These are phyloP conservation scores for Podila epigama DNA, from an alignment of 192 early-diverging fungal genomes.

Conservation along the genomic window DNA sequence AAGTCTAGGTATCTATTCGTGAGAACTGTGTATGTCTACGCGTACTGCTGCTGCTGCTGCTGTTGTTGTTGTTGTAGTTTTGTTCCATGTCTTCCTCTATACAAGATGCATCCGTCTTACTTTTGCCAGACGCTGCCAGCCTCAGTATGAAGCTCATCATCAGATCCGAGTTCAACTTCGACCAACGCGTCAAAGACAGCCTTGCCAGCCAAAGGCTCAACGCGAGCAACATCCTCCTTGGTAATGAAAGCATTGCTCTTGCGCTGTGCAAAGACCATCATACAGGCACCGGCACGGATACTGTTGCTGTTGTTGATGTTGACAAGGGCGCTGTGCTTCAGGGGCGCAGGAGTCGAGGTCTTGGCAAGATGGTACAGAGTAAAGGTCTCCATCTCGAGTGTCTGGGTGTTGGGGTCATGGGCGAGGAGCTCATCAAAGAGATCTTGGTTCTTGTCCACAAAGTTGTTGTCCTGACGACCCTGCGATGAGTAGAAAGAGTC, in stretches of 20 bases:
- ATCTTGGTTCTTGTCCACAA: slow-evolving; percentile 79
- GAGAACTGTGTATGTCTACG: neutral
- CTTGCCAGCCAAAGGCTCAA: slow-evolving; percentile 65
- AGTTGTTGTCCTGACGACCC: slow-evolving; percentile 73
- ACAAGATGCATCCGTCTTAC: neutral
- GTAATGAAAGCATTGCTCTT: slow-evolving; percentile 71
- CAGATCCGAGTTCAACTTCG: slow-evolving; percentile 33
- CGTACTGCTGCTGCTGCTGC: neutral
- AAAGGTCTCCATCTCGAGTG: slow-evolving; percentile 90
- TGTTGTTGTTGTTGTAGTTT: neutral
- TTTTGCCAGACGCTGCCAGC: slow-evolving; percentile 57
- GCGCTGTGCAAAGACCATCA: slow-evolving; percentile 88
- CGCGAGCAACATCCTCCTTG: slow-evolving; percentile 53
- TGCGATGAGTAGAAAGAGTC: slow-evolving; percentile 91
- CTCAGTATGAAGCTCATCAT: slow-evolving; percentile 42
- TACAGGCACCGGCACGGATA: slow-evolving; percentile 77
- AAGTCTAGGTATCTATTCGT: neutral
- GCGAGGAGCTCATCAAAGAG: slow-evolving; percentile 61
- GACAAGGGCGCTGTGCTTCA: slow-evolving; percentile 1
- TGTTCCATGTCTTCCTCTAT: neutral
- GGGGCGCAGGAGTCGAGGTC: slow-evolving; percentile 34
- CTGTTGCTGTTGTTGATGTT: slow-evolving; percentile 34
- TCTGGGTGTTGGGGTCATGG: slow-evolving; percentile 58
- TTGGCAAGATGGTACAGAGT: slow-evolving; percentile 84
- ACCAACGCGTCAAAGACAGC: slow-evolving; percentile 72